A percentile compares a stretch with the other conserved stretches of the same genome.
Evolutionary conservation across 495 filamentous ascomycete species (phyloP).

Genomic region (Xylaria curta): DNA sequence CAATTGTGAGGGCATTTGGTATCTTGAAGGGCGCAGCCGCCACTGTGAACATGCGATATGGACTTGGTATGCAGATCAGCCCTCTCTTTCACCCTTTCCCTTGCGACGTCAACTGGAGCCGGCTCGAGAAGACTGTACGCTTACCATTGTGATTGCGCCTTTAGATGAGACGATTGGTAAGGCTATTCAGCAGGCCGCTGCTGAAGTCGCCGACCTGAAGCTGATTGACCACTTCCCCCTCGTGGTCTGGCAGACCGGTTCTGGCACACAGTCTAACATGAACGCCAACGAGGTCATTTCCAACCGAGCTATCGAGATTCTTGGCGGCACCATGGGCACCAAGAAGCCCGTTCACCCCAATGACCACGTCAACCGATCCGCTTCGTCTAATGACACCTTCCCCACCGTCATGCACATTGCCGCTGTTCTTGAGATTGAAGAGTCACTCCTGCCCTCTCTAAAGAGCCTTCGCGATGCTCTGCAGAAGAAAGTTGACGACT

Average conservation of each 20-base stretch:
- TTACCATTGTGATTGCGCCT: slow-evolving; percentile 31
- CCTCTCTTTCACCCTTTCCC: slow-evolving; percentile 10
- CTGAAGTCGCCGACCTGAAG: slow-evolving; percentile 92
- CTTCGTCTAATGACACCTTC: slow-evolving; percentile 99
- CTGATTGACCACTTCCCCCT: slow-evolving; percentile 97
- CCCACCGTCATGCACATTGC: slow-evolving; percentile 99
- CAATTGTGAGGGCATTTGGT: slow-evolving; percentile 90
- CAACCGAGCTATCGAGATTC: slow-evolving; percentile 97
- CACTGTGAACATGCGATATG: slow-evolving; percentile 92
- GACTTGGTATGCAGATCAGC: slow-evolving; percentile 74
- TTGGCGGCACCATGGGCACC: slow-evolving; percentile 89
- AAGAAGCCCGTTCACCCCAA: slow-evolving; percentile 99
- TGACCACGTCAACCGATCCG: slow-evolving; percentile 99
- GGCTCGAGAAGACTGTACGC: slow-evolving; percentile 15
- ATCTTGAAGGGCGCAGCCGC: slow-evolving; percentile 97
- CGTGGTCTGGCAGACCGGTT: slow-evolving; percentile 99
- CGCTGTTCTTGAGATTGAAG: slow-evolving; percentile 90
- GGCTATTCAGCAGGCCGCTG: slow-evolving; percentile 92
- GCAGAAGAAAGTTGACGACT: slow-evolving; percentile 87
- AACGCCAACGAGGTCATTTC: slow-evolving; percentile 99
- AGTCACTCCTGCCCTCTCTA: slow-evolving; percentile 81
- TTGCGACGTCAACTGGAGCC: slow-evolving; percentile 22
- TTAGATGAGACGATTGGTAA: slow-evolving; percentile 87
- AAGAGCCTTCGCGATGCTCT: slow-evolving; percentile 81
- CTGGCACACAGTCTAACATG: slow-evolving; percentile 99